Evolutionary conservation across 2,329 filamentous ascomycete genomes (phyloP).

Genomic region (Curvularia sp.): DNA sequence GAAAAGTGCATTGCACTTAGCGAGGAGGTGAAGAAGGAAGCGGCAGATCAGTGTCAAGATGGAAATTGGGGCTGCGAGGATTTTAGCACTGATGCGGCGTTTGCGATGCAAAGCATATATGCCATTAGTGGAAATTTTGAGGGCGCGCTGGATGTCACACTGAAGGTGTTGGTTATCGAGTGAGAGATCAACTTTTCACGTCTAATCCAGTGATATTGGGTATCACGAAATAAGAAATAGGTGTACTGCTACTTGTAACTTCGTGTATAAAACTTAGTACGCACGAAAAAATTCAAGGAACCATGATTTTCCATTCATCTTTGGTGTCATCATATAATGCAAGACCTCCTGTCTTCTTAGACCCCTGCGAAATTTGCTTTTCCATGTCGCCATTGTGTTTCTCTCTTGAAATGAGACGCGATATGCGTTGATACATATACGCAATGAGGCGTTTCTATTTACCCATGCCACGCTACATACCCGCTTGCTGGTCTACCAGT

Average conservation of each 20-base stretch:
- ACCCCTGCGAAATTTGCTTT: background rate
- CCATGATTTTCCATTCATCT: background rate
- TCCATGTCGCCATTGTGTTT: background rate
- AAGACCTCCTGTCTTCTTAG: background rate
- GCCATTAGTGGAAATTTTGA: constrained; percentile 67
- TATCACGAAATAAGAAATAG: background rate
- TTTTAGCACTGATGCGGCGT: constrained; percentile 74
- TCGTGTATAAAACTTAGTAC: background rate
- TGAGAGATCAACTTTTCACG: constrained; percentile 10
- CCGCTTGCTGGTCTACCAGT: no score
- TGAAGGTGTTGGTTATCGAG: constrained; percentile 60
- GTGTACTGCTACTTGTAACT: background rate
- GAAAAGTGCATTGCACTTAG: constrained; percentile 62
- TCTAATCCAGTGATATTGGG: background rate
- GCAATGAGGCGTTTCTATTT: no score
- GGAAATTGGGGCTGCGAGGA: constrained; percentile 60
- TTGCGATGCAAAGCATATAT: constrained; percentile 73
- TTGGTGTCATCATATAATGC: background rate
- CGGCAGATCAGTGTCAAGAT: constrained; percentile 25
- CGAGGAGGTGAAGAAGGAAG: constrained; percentile 49
- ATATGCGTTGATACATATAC: background rate
- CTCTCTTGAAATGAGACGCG: background rate
- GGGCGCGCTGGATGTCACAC: constrained; percentile 66
- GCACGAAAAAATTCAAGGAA: background rate
- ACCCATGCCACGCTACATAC: no score